phyloP scores from a whole-genome alignment of 495 filamentous ascomycete species.

The Penicillium manginii region DNA sequence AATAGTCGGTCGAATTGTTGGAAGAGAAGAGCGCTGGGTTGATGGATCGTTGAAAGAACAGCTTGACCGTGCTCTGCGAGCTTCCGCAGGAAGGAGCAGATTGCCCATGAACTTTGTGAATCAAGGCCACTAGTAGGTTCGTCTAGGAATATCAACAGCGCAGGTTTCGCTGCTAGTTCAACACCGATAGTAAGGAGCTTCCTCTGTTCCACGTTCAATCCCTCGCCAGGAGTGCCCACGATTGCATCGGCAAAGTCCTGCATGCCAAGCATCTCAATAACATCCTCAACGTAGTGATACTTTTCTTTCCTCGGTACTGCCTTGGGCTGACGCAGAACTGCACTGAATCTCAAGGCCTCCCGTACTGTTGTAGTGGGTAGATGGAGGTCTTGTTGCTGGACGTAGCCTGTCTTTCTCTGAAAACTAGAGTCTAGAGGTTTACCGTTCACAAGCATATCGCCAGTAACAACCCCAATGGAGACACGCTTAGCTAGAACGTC shows the following conservation, averaged over 20 bases:
- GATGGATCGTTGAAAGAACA: conserved; percentile 92
- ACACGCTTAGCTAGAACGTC: conserved; percentile 62
- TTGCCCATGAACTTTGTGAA: conserved; percentile 84
- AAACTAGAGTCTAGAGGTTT: conserved; percentile 70
- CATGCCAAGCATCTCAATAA: conserved; percentile 58
- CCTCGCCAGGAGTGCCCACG: conserved; percentile 50
- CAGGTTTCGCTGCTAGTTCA: conserved; percentile 88
- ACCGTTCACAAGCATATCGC: conserved; percentile 60
- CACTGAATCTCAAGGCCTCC: conserved; percentile 81
- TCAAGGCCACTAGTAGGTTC: conserved; percentile 90
- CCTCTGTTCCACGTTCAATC: conserved; percentile 90
- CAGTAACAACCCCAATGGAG: conserved; percentile 55
- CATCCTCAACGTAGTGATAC: conserved; percentile 52
- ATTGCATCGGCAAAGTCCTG: conserved; percentile 49
- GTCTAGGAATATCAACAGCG: conserved; percentile 90
- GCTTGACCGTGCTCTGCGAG: conserved; percentile 86
- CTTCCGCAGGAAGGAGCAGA: conserved; percentile 79
- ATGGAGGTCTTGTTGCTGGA: conserved; percentile 92
- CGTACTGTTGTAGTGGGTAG: conserved; percentile 81
- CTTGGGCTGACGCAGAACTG: conserved; percentile 80
- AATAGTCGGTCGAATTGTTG: conserved; percentile 89
- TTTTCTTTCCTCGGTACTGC: conserved; percentile 49
- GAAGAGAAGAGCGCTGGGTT: conserved; percentile 89
- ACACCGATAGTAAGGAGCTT: conserved; percentile 91
- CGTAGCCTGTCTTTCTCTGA: conserved; percentile 90